These are phyloP conservation scores for Esteya vermicola DNA, from an alignment of 2,329 filamentous ascomycete genomes.

Conservation along the genomic window DNA sequence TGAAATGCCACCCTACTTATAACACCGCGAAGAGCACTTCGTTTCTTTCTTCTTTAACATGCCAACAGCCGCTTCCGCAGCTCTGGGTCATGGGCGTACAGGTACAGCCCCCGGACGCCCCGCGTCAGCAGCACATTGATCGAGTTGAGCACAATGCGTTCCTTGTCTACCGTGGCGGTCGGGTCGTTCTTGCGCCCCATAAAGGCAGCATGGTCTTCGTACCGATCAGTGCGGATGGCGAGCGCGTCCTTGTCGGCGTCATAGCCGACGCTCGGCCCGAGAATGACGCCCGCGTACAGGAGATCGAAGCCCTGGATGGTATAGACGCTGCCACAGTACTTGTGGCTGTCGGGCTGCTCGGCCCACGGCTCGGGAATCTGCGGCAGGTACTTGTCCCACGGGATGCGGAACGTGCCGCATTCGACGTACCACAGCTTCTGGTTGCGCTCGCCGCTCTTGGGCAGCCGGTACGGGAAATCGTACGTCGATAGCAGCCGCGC, in stretches of 20 bases:
- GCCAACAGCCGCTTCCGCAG: slow-evolving; percentile 3
- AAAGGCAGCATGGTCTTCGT: slow-evolving; percentile 5
- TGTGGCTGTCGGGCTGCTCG: slow-evolving; percentile 6
- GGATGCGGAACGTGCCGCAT: slow-evolving; percentile 4
- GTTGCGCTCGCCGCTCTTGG: slow-evolving; percentile 1
- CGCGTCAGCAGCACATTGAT: slow-evolving; percentile 5
- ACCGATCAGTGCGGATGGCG: background rate
- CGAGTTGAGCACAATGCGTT: slow-evolving; percentile 5
- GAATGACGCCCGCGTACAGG: slow-evolving; percentile 4
- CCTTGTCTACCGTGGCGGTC: slow-evolving; percentile 1
- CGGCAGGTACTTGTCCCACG: slow-evolving; percentile 5
- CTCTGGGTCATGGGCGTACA: slow-evolving; percentile 1
- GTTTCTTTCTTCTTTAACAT: background rate
- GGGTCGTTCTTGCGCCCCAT: slow-evolving; percentile 6
- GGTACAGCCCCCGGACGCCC: slow-evolving; percentile 4
- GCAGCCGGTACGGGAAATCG: slow-evolving; percentile 6
- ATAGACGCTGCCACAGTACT: slow-evolving; percentile 6
- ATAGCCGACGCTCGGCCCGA: slow-evolving; percentile 5
- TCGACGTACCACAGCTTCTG: slow-evolving; percentile 5
- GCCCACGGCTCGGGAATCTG: slow-evolving; percentile 4
- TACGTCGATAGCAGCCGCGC: slow-evolving; percentile 4
- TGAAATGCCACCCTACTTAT: too few species aligned
- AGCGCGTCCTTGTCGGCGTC: background rate
- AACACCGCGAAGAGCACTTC: too few species aligned
- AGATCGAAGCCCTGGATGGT: slow-evolving; percentile 7